Conservation (phyloP, 2,329 filamentous ascomycete species). For the Xylaria digitata region DNA sequence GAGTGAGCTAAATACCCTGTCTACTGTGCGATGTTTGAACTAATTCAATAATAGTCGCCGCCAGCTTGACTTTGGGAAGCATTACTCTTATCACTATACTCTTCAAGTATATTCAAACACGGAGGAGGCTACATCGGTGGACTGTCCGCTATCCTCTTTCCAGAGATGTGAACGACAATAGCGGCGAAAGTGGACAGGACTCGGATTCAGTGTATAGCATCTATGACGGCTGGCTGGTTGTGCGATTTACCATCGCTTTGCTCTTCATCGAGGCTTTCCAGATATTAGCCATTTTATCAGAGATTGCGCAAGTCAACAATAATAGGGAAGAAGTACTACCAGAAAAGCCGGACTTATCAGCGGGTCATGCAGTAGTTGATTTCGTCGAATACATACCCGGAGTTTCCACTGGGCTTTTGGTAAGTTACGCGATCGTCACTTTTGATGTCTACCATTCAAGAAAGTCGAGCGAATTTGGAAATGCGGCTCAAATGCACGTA, state of each 20-base stretch:
- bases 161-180: constrained; percentile 38
- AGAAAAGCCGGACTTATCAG: constrained; percentile 48
- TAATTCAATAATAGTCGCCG: constrained; percentile 48
- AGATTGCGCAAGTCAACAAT: constrained; percentile 45
- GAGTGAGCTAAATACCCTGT: constrained; percentile 36
- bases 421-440: constrained; percentile 28
- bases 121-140: constrained; percentile 48
- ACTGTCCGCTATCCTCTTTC: constrained; percentile 45
- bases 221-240: constrained; percentile 55
- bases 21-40: neutral
- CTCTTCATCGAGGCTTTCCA: constrained; percentile 52
- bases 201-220: constrained; percentile 43
- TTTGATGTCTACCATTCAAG: neutral
- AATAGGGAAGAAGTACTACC: constrained; percentile 45
- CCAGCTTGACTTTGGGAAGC: constrained; percentile 50
- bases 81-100: constrained; percentile 53
- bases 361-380: constrained; percentile 46
- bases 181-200: constrained; percentile 28
- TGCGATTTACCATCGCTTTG: constrained; percentile 54
- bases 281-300: constrained; percentile 50
- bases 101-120: constrained; percentile 54
- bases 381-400: constrained; percentile 51
- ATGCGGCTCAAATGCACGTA: too few relatives aligned
- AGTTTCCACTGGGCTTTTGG: constrained; percentile 44
- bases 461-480: neutral